Conservation (phyloP, 2,329 filamentous ascomycete genomes). For the Exophiala lecanii-corni region DNA sequence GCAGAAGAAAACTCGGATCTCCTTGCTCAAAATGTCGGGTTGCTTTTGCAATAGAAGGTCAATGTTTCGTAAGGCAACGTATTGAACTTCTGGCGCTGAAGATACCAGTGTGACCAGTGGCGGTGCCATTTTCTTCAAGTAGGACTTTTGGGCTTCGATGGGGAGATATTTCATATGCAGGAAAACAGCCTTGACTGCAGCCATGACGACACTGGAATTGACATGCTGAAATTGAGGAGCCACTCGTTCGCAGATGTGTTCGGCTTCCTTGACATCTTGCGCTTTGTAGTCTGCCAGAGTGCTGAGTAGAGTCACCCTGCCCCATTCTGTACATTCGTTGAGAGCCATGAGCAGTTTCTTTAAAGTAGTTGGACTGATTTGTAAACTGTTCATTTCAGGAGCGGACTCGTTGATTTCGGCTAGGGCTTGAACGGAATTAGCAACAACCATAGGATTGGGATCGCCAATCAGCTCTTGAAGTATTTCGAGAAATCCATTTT, state of each 20-base stretch:
- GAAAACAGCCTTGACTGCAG: conserved; percentile 97
- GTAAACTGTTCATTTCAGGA: conserved; percentile 81
- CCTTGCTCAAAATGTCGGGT: conserved; percentile 93
- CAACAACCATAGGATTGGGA: conserved; percentile 98
- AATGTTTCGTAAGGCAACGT: conserved; percentile 93
- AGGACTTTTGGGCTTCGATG: conserved; percentile 72
- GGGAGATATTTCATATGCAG: conserved; percentile 87
- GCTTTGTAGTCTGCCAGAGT: conserved; percentile 86
- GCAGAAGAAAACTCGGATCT: conserved; percentile 98
- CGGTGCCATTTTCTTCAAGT: conserved; percentile 97
- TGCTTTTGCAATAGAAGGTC: conserved; percentile 93
- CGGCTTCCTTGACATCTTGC: conserved; percentile 85
- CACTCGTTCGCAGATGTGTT: conserved; percentile 96
- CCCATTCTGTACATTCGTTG: conserved; percentile 99
- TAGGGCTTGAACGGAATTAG: conserved; percentile 91
- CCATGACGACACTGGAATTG: conserved; percentile 91
- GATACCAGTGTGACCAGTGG: conserved; percentile 93
- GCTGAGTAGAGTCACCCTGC: conserved; percentile 84
- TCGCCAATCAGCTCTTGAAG: conserved; percentile 95
- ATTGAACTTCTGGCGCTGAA: conserved; percentile 94
- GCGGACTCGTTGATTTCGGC: conserved; percentile 87
- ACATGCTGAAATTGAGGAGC: conserved; percentile 97
- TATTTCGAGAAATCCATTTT: conserved; percentile 92
- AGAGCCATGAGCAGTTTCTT: conserved; percentile 96
- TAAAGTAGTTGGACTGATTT: conserved; percentile 74